These are phyloP conservation scores for Isatis tinctoria DNA, from an alignment of 345 rosid genomes.

Conservation along the genomic window DNA sequence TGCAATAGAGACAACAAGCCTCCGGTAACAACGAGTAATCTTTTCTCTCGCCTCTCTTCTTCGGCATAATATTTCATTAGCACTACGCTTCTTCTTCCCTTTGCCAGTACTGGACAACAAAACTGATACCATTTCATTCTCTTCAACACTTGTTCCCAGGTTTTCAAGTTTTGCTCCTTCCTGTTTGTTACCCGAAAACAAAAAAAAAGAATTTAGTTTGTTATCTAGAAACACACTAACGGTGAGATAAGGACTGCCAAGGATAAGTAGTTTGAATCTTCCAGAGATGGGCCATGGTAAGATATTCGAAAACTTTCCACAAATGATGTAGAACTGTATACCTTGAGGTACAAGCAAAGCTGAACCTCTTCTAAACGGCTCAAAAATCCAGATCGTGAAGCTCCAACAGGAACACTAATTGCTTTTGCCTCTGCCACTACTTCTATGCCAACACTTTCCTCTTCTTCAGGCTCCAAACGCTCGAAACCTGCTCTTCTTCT, in stretches of 20 bases:
- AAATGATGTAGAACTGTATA: slow-evolving; percentile 5
- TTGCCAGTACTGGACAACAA: slow-evolving; percentile 27
- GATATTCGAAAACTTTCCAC: neutral
- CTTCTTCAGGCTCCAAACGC: slow-evolving; percentile 21
- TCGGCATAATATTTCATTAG: slow-evolving; percentile 35
- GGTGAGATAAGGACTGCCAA: neutral
- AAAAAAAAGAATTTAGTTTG: neutral
- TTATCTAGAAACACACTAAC: neutral
- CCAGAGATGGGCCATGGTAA: neutral
- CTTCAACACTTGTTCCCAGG: slow-evolving; percentile 33
- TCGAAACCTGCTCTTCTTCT: slow-evolving; percentile 34
- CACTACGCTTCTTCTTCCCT: slow-evolving; percentile 32
- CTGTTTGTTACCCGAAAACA: slow-evolving; percentile 32
- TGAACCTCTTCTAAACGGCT: slow-evolving; percentile 48
- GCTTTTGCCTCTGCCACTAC: slow-evolving; percentile 3
- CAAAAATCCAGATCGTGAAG: slow-evolving; percentile 32
- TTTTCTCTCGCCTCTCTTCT: slow-evolving; percentile 47
- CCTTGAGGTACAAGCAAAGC: slow-evolving; percentile 47
- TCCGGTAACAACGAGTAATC: slow-evolving; percentile 40
- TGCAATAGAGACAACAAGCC: slow-evolving; percentile 54
- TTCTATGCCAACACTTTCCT: slow-evolving; percentile 9
- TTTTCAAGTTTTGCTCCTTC: slow-evolving; percentile 49
- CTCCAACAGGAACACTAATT: slow-evolving; percentile 1
- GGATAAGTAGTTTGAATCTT: neutral
- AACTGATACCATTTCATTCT: slow-evolving; percentile 29